A percentile compares a stretch with the other conserved stretches of the same genome.
Conservation (phyloP, 331 rosid genomes). For the Quercus tomentella region DNA sequence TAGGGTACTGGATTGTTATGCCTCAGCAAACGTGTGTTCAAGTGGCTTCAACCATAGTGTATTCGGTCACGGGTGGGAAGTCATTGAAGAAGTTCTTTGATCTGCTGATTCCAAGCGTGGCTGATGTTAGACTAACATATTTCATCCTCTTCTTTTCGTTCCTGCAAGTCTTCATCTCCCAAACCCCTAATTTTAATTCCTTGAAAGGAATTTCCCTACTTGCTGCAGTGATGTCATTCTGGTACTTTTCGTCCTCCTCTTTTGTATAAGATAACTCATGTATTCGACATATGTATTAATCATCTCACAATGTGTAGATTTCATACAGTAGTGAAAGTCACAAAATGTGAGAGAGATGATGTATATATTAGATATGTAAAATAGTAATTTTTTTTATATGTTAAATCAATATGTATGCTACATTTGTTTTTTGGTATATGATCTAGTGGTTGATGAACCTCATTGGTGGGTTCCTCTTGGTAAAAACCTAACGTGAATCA, state of each 20-base stretch:
- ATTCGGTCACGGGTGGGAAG: conserved; percentile 64
- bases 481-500: too few relatives aligned
- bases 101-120: not conserved
- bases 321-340: too few relatives aligned
- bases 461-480: too few relatives aligned
- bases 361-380: too few relatives aligned
- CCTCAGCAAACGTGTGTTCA: conserved; percentile 58
- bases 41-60: conserved; percentile 55
- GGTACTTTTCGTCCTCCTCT: not conserved
- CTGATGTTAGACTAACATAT: conserved; percentile 31
- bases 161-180: conserved; percentile 46
- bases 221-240: conserved; percentile 61
- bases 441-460: too few relatives aligned
- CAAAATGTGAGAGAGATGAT: too few relatives aligned
- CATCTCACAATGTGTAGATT: too few relatives aligned
- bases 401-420: too few relatives aligned
- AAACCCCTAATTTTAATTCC: conserved; percentile 54
- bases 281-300: too few relatives aligned
- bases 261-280: too few relatives aligned
- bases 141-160: conserved; percentile 35
- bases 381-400: too few relatives aligned
- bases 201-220: conserved; percentile 47
- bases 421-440: too few relatives aligned
- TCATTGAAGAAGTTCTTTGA: conserved; percentile 56
- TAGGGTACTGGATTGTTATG: conserved; percentile 51